A percentile compares a stretch with the other conserved stretches of the same genome.
These are phyloP conservation scores for Termitomyces titanicus DNA, from an alignment of 768 basidiomycete species.

Conservation along the genomic window DNA sequence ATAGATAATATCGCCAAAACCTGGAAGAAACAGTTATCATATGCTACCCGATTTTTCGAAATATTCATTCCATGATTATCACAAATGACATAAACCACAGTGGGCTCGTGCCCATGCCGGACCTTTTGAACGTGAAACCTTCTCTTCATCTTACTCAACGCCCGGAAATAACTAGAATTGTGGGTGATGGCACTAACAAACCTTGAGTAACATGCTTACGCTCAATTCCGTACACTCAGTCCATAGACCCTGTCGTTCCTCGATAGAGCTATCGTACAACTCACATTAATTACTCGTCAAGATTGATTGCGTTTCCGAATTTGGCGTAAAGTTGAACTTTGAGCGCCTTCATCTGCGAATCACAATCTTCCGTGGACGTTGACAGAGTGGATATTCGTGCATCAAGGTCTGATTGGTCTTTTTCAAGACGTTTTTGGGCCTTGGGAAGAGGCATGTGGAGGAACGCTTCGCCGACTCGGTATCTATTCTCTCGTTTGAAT, in stretches of 20 bases:
- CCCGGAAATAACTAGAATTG: not conserved
- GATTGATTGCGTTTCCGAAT: slow-evolving; percentile 90
- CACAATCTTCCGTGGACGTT: slow-evolving; percentile 57
- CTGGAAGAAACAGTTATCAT: no score
- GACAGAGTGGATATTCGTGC: slow-evolving; percentile 49
- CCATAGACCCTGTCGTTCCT: not conserved
- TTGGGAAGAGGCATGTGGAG: slow-evolving; percentile 68
- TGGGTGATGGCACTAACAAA: not conserved
- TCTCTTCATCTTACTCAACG: not conserved
- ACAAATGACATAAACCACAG: no score
- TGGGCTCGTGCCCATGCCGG: no score
- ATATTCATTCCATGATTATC: no score
- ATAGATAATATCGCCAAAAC: no score
- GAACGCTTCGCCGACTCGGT: slow-evolving; percentile 89
- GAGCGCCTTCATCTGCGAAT: slow-evolving; percentile 73
- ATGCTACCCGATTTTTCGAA: no score
- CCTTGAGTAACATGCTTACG: not conserved
- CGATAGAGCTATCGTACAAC: not conserved
- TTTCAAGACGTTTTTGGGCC: slow-evolving; percentile 70
- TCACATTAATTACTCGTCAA: slow-evolving; percentile 57
- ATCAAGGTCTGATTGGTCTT: slow-evolving; percentile 60
- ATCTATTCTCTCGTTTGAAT: slow-evolving; percentile 53
- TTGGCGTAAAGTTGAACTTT: slow-evolving; percentile 83
- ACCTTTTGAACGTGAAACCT: not conserved
- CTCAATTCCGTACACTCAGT: not conserved